Conservation (phyloP, 805 yeast species). For the Lipomyces lipofer region DNA sequence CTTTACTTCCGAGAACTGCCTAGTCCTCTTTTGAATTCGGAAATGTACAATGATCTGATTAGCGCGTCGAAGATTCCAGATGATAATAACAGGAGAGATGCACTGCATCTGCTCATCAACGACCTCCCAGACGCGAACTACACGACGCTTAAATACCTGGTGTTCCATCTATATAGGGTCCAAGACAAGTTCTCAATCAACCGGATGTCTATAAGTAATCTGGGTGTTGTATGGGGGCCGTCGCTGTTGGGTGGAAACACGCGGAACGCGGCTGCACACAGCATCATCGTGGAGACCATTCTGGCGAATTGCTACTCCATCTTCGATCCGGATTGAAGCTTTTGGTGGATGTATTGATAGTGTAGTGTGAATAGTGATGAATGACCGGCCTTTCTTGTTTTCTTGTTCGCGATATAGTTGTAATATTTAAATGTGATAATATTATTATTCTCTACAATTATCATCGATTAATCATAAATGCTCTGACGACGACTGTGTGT, state of each 20-base stretch:
- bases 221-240: constrained; percentile 96
- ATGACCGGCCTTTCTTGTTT: too few species aligned
- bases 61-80: constrained; percentile 71
- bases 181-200: constrained; percentile 61
- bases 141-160: constrained; percentile 80
- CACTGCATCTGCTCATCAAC: constrained; percentile 81
- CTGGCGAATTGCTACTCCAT: constrained; percentile 82
- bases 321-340: constrained; percentile 54
- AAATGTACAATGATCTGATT: constrained; percentile 61
- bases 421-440: too few species aligned
- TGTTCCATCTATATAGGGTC: constrained; percentile 81
- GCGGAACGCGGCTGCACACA: constrained; percentile 71
- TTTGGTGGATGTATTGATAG: too few species aligned
- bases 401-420: too few species aligned
- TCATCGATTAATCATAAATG: too few species aligned
- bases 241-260: constrained; percentile 68
- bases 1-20: constrained; percentile 82
- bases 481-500: too few species aligned
- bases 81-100: constrained; percentile 62
- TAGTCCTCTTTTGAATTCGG: constrained; percentile 75
- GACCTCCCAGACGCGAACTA: constrained; percentile 93
- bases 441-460: too few species aligned
- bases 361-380: too few species aligned
- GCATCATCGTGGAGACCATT: constrained; percentile 79
- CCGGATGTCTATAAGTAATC: constrained; percentile 77